Base-by-base conservation (phyloP, 139 green algal genomes). In the Gonium pectorale region DNA sequence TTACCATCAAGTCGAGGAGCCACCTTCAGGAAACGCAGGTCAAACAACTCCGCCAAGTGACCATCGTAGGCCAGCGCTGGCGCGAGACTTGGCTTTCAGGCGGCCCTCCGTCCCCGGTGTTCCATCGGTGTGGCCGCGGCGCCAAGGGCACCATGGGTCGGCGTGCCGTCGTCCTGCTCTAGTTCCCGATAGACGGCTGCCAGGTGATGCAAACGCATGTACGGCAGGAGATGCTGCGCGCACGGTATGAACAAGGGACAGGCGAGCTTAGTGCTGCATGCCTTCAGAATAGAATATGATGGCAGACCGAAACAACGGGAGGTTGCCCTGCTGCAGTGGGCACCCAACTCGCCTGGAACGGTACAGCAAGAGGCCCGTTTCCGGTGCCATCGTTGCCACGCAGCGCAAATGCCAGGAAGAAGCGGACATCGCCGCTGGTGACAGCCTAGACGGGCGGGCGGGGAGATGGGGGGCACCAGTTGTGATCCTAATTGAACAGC, bases 381-480 rank as follows among this genome's bases (percentile, higher is more conserved):
- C 7, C 64, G 15, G 21, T n/a, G 22, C 3, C 31, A 35, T 21
- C 22, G 9, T 71, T 49, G 64, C 19, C 3, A 33, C 11, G 49
- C 49, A 56, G 17, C 49, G 44, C 68, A 43, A 77, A 77, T 7
- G 43, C 43, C 17, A 77, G 68, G 43, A 62, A 77, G 43, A 41
- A 77, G 43, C 43, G 68, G 27, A 77, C 68, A 26, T 77, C 68
- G 40, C 22, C 27, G 43, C 68, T 77, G 68, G 68, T 62, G 68
- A 77, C 31, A 7, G 68, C 44, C 68, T 77, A 43, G 62, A 9
- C 15, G 22, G 19, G 56, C 27, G 56, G 56, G 56, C 56, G 56
- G 56, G 19, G 56, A n/a, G 19, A n/a, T 33, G 56, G 56, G 56
- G 6, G 56, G 19, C n/a, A n/a, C n/a, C n/a, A n/a, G n/a, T n/a